phyloP scores from a whole-genome alignment of 2,329 filamentous ascomycete genomes.

The Westerdykella ornata region DNA sequence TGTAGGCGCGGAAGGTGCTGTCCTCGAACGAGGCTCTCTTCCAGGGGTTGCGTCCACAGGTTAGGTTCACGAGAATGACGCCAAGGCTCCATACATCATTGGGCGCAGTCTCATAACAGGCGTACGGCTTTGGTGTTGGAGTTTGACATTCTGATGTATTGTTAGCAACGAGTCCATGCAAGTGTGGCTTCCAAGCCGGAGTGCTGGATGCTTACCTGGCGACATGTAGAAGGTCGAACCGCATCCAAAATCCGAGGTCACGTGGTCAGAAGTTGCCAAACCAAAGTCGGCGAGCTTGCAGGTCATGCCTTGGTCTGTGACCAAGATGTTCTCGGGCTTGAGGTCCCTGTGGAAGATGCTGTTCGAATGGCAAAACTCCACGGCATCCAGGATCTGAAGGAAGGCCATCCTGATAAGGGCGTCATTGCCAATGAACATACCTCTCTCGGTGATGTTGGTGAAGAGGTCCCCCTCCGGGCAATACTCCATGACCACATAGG shows the following conservation, averaged over 20 bases:
- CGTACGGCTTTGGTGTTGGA: conserved; percentile 58
- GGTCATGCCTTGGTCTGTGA: conserved; percentile 78
- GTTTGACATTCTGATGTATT: conserved; percentile 82
- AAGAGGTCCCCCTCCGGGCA: conserved; percentile 96
- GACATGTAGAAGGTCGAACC: conserved; percentile 99
- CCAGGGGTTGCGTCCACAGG: conserved; percentile 97
- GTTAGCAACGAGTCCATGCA: conserved; percentile 15
- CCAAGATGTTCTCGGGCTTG: conserved; percentile 96
- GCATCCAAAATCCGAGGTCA: conserved; percentile 92
- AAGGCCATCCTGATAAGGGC: conserved; percentile 79
- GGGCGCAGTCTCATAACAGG: conserved; percentile 82
- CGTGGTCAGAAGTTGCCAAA: conserved; percentile 74
- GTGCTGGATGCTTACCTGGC: conserved; percentile 61
- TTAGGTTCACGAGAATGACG: conserved; percentile 94
- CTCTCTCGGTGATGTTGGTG: conserved; percentile 91
- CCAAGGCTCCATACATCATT: conserved; percentile 99
- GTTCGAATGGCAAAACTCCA: conserved; percentile 85
- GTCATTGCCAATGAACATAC: conserved; percentile 90
- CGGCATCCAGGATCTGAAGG: conserved; percentile 92
- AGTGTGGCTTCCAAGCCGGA: conserved; percentile 3
- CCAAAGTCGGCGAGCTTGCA: conserved; percentile 98
- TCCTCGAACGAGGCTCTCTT: conserved; percentile 92
- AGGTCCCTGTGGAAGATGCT: conserved; percentile 96
- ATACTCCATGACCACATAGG: conserved; percentile 93
- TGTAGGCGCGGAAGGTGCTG: conserved; percentile 87